Evolutionary conservation across 2,329 filamentous ascomycete genomes (phyloP).

Genomic region (Talaromyces sp.): DNA sequence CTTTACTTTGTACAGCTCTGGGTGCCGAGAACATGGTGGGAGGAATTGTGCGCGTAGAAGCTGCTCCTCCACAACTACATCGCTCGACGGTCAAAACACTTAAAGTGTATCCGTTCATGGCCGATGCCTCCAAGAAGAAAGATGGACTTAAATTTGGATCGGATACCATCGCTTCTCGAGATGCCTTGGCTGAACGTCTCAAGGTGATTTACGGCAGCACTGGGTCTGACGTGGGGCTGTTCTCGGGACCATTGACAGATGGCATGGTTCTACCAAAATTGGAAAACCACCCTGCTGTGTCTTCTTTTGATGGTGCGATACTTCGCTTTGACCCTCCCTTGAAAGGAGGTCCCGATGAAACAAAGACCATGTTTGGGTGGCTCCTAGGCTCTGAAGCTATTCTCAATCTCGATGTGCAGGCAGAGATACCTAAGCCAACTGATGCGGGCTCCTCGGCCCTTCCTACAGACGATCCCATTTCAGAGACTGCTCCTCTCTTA

Average conservation of each 20-base stretch:
- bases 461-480: constrained; percentile 59
- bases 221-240: constrained; percentile 62
- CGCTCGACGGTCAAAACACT: constrained; percentile 68
- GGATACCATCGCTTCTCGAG: constrained; percentile 79
- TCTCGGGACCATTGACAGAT: constrained; percentile 86
- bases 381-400: constrained; percentile 75
- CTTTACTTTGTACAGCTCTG: constrained; percentile 72
- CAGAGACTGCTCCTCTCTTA: constrained; percentile 60
- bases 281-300: constrained; percentile 55
- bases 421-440: constrained; percentile 68
- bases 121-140: constrained; percentile 56
- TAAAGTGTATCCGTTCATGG: constrained; percentile 79
- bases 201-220: constrained; percentile 68
- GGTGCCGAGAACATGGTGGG: constrained; percentile 75
- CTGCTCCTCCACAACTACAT: constrained; percentile 72
- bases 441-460: constrained; percentile 46
- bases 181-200: constrained; percentile 72
- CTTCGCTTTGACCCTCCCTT: constrained; percentile 71
- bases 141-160: constrained; percentile 82
- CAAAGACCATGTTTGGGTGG: constrained; percentile 59
- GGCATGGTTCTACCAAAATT: constrained; percentile 74
- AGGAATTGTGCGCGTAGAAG: constrained; percentile 83
- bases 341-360: constrained; percentile 36
- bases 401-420: constrained; percentile 73
- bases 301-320: constrained; percentile 81